Evolutionary conservation across 192 early-diverging fungal genomes (phyloP), one percentile per base, ranked within the genome.

Genomic region (Phlyctochytrium bullatum): DNA sequence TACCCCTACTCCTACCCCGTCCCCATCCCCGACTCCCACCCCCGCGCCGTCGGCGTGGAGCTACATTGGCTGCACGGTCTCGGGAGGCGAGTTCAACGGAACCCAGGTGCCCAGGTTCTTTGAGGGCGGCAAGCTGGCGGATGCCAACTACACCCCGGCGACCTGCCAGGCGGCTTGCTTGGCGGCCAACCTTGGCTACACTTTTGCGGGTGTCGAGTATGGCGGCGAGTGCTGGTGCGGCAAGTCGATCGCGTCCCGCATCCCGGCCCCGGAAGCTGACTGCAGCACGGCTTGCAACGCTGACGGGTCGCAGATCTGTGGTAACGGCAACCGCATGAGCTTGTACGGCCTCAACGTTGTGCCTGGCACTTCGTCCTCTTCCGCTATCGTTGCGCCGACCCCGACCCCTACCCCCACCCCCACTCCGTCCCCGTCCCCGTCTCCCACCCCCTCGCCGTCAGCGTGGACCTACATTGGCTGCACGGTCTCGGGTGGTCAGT

Each of bases 141-240:
- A n/a, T n/a, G n/a, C n/a, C n/a, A n/a, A n/a, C 40, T 47, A 14
- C 20, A 20, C 20, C 40, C 40, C 40, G 6, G 40, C 40, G 40
- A 47, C 40, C 40, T 47, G 40, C 40, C 40, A 47, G 40, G 6
- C 40, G 12, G 54, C 4, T 25, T 57, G 54, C 27, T 25, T 24
- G 54, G 16, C 54, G 12, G 54, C 54, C 6, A 20, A 6, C 27
- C 6, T 25, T 6, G 27, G 12, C 20, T 57, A 57, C 54, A 27
- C 4, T 25, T 27, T 25, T 28, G 54, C 54, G 10, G 54, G 54
- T 6, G 20, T 57, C 6, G 54, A 57, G 27, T 57, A 57, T 27
- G 54, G 54, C 12, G 54, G 54, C 27, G 54, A 57, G 25, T 57
- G 54, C 27, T 57, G 54, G 54, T 57, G 54, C 54, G 54, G 54